Conservation (phyloP, 108 stramenopile genomes). For the Pseudonitzschia multiseries region DNA sequence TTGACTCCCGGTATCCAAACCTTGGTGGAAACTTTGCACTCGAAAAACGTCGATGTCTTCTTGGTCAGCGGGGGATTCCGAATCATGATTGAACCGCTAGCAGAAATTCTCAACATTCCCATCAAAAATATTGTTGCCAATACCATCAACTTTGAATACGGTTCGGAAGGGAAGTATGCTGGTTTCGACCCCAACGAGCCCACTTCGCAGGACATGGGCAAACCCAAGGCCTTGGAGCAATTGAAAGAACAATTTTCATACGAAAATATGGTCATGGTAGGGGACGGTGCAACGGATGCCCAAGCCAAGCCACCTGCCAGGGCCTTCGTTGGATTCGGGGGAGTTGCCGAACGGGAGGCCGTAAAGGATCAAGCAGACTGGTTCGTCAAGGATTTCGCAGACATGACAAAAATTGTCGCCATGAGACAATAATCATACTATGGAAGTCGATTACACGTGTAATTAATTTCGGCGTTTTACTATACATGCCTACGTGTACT, state of each 20-base stretch:
- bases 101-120: constrained; percentile 70
- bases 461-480: too few species aligned
- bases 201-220: constrained; percentile 92
- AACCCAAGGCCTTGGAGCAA: constrained; percentile 79
- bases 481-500: too few species aligned
- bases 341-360: constrained; percentile 81
- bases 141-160: constrained; percentile 75
- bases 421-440: constrained; percentile 13
- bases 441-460: not conserved
- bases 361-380: constrained; percentile 92
- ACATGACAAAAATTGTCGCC: constrained; percentile 69
- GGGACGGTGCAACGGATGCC: constrained; percentile 99
- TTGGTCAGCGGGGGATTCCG: constrained; percentile 97
- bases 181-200: constrained; percentile 93
- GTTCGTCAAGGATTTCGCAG: constrained; percentile 91
- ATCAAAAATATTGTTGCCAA: constrained; percentile 88
- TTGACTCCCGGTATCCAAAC: constrained; percentile 79
- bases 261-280: constrained; percentile 91
- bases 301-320: constrained; percentile 97
- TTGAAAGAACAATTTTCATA: constrained; percentile 68
- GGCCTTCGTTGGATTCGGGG: constrained; percentile 98
- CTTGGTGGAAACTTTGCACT: constrained; percentile 72
- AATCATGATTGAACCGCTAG: constrained; percentile 97
- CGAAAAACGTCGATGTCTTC: constrained; percentile 83
- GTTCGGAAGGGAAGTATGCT: constrained; percentile 71